Percentiles rank a stretch among this genome's conserved stretches.
Evolutionary conservation across 345 rosid species (phyloP).

Genomic region (Viola odorata): DNA sequence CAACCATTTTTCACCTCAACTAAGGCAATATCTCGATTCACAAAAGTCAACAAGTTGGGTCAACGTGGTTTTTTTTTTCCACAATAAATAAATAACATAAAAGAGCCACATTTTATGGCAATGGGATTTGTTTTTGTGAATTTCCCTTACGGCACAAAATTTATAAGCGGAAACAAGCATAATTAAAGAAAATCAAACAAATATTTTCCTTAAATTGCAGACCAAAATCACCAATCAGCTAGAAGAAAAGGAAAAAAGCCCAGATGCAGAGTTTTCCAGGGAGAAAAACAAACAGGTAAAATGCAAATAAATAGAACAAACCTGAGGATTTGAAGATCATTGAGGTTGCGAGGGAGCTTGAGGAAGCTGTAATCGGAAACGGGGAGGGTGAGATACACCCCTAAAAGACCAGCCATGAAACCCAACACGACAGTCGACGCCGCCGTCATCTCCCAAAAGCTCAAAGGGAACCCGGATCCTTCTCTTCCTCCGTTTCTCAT

Average conservation of each 20-base stretch:
- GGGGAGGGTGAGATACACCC: slow-evolving; percentile 87
- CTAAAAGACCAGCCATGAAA: slow-evolving; percentile 44
- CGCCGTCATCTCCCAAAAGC: slow-evolving; percentile 57
- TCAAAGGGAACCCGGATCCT: slow-evolving; percentile 37
- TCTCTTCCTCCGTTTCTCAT: slow-evolving; percentile 13
- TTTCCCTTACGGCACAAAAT: too few relatives aligned
- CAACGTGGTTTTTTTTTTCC: too few relatives aligned
- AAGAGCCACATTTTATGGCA: too few relatives aligned
- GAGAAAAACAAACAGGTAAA: not conserved
- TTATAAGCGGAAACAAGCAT: too few relatives aligned
- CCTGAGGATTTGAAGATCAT: slow-evolving; percentile 91
- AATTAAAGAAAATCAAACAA: too few relatives aligned
- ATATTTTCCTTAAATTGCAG: too few relatives aligned
- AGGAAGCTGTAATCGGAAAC: slow-evolving; percentile 92
- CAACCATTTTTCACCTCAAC: not conserved
- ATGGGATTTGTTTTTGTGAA: too few relatives aligned
- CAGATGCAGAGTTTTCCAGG: not conserved
- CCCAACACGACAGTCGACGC: slow-evolving; percentile 59
- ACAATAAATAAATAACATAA: too few relatives aligned
- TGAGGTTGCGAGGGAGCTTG: slow-evolving; percentile 77
- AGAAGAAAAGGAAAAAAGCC: not conserved
- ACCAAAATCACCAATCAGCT: too few relatives aligned
- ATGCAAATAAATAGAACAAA: slow-evolving; percentile 10
- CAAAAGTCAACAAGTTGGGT: not conserved
- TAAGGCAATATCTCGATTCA: not conserved